Conservation (phyloP, 805 yeast species). For the Lachancea waltii region DNA sequence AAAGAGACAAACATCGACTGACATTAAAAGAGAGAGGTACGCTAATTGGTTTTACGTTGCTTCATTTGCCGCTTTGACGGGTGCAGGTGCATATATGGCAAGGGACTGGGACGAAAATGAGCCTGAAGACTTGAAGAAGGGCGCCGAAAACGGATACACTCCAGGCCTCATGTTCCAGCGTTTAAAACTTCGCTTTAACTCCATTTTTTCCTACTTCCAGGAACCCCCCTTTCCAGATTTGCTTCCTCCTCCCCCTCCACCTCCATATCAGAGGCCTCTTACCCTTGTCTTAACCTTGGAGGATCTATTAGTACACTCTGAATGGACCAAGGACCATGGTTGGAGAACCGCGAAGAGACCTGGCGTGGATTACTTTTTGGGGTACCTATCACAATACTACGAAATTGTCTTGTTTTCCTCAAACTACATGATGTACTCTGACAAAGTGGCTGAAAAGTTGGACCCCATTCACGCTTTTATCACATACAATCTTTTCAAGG, state of each 20-base stretch:
- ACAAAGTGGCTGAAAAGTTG: conserved; percentile 74
- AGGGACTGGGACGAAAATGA: conserved; percentile 84
- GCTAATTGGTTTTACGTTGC: conserved; percentile 69
- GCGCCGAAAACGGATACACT: conserved; percentile 59
- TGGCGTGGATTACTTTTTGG: conserved; percentile 93
- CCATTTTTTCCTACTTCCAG: conserved; percentile 73
- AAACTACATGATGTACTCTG: conserved; percentile 79
- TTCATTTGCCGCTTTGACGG: conserved; percentile 40
- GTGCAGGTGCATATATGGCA: conserved; percentile 59
- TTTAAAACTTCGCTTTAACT: conserved; percentile 61
- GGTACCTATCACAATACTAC: conserved; percentile 89
- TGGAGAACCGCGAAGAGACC: conserved; percentile 99
- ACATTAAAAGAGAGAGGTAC: conserved; percentile 73
- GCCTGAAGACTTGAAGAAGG: conserved; percentile 50
- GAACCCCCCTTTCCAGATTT: conserved; percentile 93
- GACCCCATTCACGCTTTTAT: conserved; percentile 91
- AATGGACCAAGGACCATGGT: conserved; percentile 86
- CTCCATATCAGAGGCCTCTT: conserved; percentile 85
- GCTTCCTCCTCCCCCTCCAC: conserved; percentile 86
- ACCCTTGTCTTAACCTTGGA: conserved; percentile 87
- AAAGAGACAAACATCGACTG: conserved; percentile 64
- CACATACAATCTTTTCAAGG: conserved; percentile 81
- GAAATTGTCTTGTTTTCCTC: conserved; percentile 90
- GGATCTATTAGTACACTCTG: conserved; percentile 83
- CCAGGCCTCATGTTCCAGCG: conserved; percentile 62